These are phyloP conservation scores for Acanthamoeba culbertsoni DNA, from an alignment of 208 protist genomes.

Conservation along the genomic window DNA sequence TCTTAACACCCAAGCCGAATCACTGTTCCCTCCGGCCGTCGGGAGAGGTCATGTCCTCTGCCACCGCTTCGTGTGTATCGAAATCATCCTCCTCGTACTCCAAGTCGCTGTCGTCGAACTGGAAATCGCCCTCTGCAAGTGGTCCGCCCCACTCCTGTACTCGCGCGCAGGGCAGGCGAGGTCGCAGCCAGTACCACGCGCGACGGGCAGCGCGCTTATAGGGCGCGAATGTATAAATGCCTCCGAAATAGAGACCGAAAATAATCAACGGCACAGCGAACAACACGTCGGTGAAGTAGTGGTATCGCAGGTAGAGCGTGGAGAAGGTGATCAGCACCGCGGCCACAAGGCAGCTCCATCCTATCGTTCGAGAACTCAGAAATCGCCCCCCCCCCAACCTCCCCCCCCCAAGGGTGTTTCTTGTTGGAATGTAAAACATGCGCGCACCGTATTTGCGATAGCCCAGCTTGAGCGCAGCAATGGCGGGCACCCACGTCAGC, in stretches of 20 bases:
- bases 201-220: slow-evolving; percentile 4
- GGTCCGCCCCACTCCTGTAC: background rate
- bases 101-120: background rate
- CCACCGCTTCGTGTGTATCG: too few relatives aligned
- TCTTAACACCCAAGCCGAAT: too few relatives aligned
- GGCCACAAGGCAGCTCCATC: background rate
- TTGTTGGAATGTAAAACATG: too few relatives aligned
- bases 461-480: slow-evolving; percentile 6
- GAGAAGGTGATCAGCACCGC: slow-evolving; percentile 31
- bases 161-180: background rate
- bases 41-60: too few relatives aligned
- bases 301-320: slow-evolving; percentile 17
- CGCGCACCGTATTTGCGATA: slow-evolving; percentile 5
- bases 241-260: slow-evolving; percentile 11
- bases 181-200: background rate
- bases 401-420: too few relatives aligned
- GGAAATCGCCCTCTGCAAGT: background rate
- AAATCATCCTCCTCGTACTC: background rate
- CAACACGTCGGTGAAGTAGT: slow-evolving; percentile 34
- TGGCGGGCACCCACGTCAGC: background rate
- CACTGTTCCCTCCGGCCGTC: too few relatives aligned
- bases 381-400: background rate
- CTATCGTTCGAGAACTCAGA: background rate
- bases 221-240: background rate
- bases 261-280: slow-evolving; percentile 9